Evolutionary conservation across 2,329 filamentous ascomycete genomes (phyloP).

Genomic region (Microcera coccophila): DNA sequence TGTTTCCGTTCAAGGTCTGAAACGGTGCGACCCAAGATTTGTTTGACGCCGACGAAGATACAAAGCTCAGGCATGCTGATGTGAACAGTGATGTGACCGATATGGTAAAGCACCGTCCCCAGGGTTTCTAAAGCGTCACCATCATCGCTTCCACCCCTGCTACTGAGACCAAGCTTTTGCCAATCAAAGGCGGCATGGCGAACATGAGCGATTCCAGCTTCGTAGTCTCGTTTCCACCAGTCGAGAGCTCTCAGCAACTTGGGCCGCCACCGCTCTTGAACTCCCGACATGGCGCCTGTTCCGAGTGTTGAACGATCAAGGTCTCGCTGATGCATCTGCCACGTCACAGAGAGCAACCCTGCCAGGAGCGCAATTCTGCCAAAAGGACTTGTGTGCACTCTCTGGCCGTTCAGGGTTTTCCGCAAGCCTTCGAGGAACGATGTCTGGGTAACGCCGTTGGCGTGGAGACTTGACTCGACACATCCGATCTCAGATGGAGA

Average conservation of each 20-base stretch:
- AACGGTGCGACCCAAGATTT: constrained; percentile 27
- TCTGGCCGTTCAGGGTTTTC: constrained; percentile 25
- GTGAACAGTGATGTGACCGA: constrained; percentile 27
- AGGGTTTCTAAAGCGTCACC: constrained; percentile 27
- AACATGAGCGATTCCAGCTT: constrained; percentile 26
- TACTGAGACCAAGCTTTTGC: constrained; percentile 25
- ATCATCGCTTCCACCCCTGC: constrained; percentile 25
- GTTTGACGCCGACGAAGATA: constrained; percentile 25
- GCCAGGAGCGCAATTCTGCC: constrained; percentile 24
- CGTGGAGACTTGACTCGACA: constrained; percentile 27
- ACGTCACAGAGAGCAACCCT: constrained; percentile 24
- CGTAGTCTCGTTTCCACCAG: constrained; percentile 30
- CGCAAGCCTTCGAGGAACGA: constrained; percentile 27
- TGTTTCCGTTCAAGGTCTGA: constrained; percentile 26
- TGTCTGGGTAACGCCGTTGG: constrained; percentile 25
- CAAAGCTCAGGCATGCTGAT: constrained; percentile 29
- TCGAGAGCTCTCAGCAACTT: constrained; percentile 26
- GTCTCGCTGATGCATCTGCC: constrained; percentile 29
- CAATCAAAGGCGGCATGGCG: constrained; percentile 28
- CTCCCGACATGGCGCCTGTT: constrained; percentile 22
- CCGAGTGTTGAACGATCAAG: constrained; percentile 25
- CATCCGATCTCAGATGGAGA: constrained; percentile 28
- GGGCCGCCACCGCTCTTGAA: constrained; percentile 27
- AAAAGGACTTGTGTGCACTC: constrained; percentile 26
- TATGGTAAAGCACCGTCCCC: constrained; percentile 26